Evolutionary conservation across 1,139 yeast genomes (phyloP), one percentile per base, ranked within the genome.

Genomic region (Candida mesenterica): DNA sequence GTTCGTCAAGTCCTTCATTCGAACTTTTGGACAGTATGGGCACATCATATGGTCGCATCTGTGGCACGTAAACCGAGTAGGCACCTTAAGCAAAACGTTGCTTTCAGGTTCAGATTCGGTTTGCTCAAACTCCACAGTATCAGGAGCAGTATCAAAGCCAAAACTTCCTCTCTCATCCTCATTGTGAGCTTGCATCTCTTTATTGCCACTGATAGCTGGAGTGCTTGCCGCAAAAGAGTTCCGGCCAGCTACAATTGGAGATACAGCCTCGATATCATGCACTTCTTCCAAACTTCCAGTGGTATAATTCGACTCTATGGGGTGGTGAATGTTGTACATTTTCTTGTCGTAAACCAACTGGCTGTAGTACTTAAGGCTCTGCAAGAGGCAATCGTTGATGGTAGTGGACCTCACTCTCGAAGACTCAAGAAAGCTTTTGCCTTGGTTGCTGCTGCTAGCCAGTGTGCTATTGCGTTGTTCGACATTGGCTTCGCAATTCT

Each of bases 11-110:
- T 72, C 77, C 42, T 59, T 58, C 30, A 66, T 50, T 18, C 78
- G 56, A 22, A 69, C 60, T 43, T 72, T 72, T 22, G 65, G 61
- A 44, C 77, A 72, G 49, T 72, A 72, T 1, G 78, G 78, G 40
- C 78, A 72, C 77, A 72, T 72, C 76, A 72, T 70, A 48, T 72
- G 78, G 38, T 57, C 53, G 46, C 78, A 72, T 14, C 77, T 57
- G 34, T 59, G 67, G 43, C 78, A 72, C 30, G 66, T 68, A 44
- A 64, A 71, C 30, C 78, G 48, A 14, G 59, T 51, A 24, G 66
- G 62, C 13, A 37, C 33, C 24, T 34, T 27, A 10, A 38, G 32
- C 5, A 34, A 17, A 10, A 38, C 34, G 13, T 32, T 31, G 6
- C 30, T 31, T 26, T 38, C 24, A 13, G 28, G 17, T 25, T 25